Evolutionary conservation across 1,284 basidiomycete species (phyloP).

Genomic region (Heimioporus punctisporus): DNA sequence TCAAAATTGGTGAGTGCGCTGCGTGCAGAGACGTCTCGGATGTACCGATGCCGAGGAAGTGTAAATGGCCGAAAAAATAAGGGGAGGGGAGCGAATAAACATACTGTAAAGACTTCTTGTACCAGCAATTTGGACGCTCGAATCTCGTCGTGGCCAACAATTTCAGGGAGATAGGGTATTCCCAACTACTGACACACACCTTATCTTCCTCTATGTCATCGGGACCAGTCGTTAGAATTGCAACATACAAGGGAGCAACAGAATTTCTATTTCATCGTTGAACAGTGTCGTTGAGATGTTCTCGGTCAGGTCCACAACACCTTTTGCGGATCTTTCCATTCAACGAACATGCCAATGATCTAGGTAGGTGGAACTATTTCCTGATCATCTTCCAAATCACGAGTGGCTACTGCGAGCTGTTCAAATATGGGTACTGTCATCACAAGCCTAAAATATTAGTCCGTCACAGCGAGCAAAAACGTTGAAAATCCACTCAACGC

Average conservation of each 20-base stretch:
- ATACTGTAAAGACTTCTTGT: no score
- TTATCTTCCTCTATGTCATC: constrained; percentile 67
- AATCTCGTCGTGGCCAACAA: constrained; percentile 67
- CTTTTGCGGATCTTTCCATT: no score
- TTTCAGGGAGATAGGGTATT: constrained; percentile 78
- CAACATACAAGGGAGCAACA: constrained; percentile 8
- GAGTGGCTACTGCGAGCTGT: no score
- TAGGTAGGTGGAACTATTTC: no score
- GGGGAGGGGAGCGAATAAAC: no score
- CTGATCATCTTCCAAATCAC: no score
- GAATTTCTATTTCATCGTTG: constrained; percentile 46
- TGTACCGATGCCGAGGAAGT: constrained; percentile 73
- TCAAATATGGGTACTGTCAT: no score
- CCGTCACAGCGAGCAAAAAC: no score
- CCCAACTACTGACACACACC: constrained; percentile 84
- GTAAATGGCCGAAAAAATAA: no score
- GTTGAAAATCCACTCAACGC: no score
- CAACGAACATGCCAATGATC: no score
- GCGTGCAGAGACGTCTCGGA: constrained; percentile 71
- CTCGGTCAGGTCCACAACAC: constrained; percentile 77
- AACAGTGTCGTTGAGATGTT: constrained; percentile 74
- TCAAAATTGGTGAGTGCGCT: constrained; percentile 86
- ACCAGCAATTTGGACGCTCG: constrained; percentile 67
- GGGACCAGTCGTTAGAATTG: background rate
- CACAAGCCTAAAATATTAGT: no score